Evolutionary conservation across 257 asterid genomes (phyloP).

Genomic region (Ophiorrhiza pumila): DNA sequence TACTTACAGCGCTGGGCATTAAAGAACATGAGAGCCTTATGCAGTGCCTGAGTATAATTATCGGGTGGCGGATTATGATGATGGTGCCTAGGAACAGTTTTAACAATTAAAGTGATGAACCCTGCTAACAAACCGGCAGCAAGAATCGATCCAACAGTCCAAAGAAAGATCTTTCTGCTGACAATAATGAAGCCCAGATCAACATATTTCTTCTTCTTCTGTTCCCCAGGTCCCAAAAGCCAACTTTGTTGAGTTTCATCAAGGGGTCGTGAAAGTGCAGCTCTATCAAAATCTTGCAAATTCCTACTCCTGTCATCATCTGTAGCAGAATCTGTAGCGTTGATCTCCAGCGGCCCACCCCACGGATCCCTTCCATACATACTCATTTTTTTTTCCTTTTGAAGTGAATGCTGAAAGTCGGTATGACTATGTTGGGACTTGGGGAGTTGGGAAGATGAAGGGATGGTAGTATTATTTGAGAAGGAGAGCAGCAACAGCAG

Average conservation of each 20-base stretch:
- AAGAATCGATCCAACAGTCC: conserved; percentile 74
- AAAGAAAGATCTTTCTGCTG: conserved; percentile 79
- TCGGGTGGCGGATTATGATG: conserved; percentile 75
- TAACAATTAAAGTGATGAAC: conserved; percentile 72
- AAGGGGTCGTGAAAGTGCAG: conserved; percentile 84
- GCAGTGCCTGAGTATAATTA: conserved; percentile 81
- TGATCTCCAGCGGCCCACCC: conserved; percentile 97
- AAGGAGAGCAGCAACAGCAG: conserved; percentile 3
- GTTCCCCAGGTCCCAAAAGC: conserved; percentile 92
- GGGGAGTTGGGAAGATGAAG: neutral
- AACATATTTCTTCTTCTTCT: conserved; percentile 96
- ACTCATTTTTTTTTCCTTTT: conserved; percentile 19
- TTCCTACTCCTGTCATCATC: conserved; percentile 96
- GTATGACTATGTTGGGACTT: neutral
- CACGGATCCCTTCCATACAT: conserved; percentile 98
- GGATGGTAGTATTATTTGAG: neutral
- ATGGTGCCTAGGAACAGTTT: conserved; percentile 79
- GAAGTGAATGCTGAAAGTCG: neutral
- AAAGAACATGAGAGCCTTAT: conserved; percentile 90
- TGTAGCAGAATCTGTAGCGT: conserved; percentile 89
- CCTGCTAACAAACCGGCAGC: conserved; percentile 77
- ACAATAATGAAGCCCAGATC: conserved; percentile 96
- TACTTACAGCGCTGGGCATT: conserved; percentile 90
- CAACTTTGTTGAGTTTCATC: conserved; percentile 99
- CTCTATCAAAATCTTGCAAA: conserved; percentile 79